These are phyloP conservation scores for Xerocomus minutiporus DNA, from an alignment of 1,284 basidiomycete species.

Conservation along the genomic window DNA sequence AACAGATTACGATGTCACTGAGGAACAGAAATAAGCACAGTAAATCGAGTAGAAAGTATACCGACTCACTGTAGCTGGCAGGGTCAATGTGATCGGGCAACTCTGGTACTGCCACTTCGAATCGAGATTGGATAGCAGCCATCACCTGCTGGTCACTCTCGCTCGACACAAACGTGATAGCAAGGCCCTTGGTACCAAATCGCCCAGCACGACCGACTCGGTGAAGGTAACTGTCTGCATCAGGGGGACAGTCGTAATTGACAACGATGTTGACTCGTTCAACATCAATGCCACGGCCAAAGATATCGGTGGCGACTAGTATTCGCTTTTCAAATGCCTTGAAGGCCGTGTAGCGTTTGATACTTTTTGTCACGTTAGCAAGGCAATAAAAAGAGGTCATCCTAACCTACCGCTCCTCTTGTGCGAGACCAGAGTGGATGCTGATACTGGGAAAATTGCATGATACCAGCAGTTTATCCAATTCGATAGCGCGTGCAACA, in stretches of 20 bases:
- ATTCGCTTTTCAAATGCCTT: constrained; percentile 99
- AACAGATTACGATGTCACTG: constrained; percentile 31
- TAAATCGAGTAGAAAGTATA: not conserved
- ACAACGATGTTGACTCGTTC: constrained; percentile 97
- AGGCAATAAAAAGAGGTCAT: fast-evolving
- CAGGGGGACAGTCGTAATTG: constrained; percentile 93
- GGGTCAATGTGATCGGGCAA: constrained; percentile 91
- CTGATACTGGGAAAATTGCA: constrained; percentile 99
- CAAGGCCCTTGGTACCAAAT: constrained; percentile 98
- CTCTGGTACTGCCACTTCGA: constrained; percentile 91
- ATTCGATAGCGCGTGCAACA: constrained; percentile 91
- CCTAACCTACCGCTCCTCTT: constrained; percentile 85
- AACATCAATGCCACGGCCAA: constrained; percentile 95
- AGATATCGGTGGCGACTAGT: constrained; percentile 95
- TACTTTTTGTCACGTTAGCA: constrained; percentile 46
- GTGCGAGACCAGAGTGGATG: constrained; percentile 91
- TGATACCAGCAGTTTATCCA: constrained; percentile 93
- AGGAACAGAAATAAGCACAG: not conserved
- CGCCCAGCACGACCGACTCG: constrained; percentile 98
- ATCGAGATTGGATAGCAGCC: constrained; percentile 84
- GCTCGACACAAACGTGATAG: constrained; percentile 94
- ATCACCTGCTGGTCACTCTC: constrained; percentile 94
- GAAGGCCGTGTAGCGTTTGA: constrained; percentile 97
- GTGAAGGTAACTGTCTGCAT: constrained; percentile 98
- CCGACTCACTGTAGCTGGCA: constrained; percentile 73